Evolutionary conservation across 768 basidiomycete genomes (phyloP).

Genomic region (Naganishia onofrii): DNA sequence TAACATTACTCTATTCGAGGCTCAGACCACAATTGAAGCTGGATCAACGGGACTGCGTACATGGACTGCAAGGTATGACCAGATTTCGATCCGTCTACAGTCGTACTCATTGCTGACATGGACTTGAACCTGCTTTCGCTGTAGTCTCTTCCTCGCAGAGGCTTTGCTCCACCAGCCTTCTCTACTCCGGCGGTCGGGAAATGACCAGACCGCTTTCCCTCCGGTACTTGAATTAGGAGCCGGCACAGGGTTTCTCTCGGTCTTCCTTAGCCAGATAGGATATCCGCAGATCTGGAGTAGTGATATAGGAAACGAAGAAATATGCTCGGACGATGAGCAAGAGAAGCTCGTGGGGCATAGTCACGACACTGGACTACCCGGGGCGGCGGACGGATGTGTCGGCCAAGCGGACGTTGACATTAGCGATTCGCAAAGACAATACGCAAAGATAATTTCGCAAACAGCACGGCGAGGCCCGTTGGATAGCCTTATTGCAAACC

Average conservation of each 20-base stretch:
- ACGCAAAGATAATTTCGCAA: background rate
- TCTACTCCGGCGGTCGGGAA: background rate
- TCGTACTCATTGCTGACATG: background rate
- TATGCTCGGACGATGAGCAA: background rate
- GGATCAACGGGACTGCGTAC: slow-evolving; percentile 51
- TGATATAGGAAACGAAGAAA: slow-evolving; percentile 29
- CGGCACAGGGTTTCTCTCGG: slow-evolving; percentile 48
- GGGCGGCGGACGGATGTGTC: background rate
- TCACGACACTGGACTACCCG: background rate
- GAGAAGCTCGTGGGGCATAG: background rate
- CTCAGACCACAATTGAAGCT: slow-evolving; percentile 47
- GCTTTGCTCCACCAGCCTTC: slow-evolving; percentile 1
- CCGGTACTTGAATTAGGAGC: slow-evolving; percentile 43
- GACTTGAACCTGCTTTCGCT: no score
- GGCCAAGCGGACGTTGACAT: background rate
- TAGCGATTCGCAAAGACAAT: background rate
- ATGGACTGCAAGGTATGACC: slow-evolving; percentile 38
- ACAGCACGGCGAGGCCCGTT: background rate
- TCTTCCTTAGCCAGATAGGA: slow-evolving; percentile 41
- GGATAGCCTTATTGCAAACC: slow-evolving; percentile 18
- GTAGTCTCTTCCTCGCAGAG: background rate
- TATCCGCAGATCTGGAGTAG: slow-evolving; percentile 17
- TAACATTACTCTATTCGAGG: slow-evolving; percentile 47
- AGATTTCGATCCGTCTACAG: background rate
- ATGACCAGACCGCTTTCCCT: background rate